A percentile compares a stretch with the other conserved stretches of the same genome.
Conservation (phyloP, 441 rosid genomes). For the Bocquillonia castaneifolia region DNA sequence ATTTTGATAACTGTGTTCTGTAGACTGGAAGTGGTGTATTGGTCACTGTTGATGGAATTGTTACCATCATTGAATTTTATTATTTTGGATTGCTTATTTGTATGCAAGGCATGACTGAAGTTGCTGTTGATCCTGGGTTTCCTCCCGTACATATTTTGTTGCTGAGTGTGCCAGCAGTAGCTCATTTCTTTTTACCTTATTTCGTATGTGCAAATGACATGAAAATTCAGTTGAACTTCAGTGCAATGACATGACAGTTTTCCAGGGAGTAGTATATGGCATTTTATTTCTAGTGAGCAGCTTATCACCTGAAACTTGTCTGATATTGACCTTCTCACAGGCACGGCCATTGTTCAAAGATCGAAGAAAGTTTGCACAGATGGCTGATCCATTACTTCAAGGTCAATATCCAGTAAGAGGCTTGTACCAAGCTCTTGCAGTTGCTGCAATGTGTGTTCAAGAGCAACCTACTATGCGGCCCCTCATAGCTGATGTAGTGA, state of each 20-base stretch:
- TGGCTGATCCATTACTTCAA: constrained; percentile 84
- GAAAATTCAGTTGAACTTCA: neutral
- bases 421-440: constrained; percentile 89
- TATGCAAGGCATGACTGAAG: neutral
- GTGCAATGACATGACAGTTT: neutral
- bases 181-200: neutral
- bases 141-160: neutral
- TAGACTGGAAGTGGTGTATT: too few relatives aligned
- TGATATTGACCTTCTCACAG: constrained; percentile 33
- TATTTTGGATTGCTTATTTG: neutral
- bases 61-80: too few relatives aligned
- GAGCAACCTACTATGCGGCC: constrained; percentile 94
- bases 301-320: neutral
- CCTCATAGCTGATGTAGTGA: constrained; percentile 78
- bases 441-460: constrained; percentile 97
- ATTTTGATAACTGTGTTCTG: too few relatives aligned
- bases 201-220: neutral
- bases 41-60: too few relatives aligned
- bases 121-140: neutral
- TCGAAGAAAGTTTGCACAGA: constrained; percentile 73
- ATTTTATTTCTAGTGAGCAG: neutral
- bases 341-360: constrained; percentile 90
- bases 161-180: neutral
- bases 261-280: neutral
- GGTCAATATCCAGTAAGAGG: constrained; percentile 86